Percentiles rank a stretch among this genome's conserved stretches.
Evolutionary conservation across 169 alveolate species (phyloP).

Genomic region (Pseudocohnilembus persalinus): DNA sequence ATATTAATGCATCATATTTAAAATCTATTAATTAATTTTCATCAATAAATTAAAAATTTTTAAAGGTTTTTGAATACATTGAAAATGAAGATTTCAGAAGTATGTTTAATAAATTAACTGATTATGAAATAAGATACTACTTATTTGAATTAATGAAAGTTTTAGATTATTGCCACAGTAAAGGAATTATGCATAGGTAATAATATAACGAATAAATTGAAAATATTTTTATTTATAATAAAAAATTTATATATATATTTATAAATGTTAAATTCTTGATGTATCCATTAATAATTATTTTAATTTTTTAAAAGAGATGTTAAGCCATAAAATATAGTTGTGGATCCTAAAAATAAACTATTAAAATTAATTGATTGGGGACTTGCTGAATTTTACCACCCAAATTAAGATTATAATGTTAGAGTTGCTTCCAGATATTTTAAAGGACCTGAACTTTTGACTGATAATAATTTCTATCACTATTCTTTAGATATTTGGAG

Average conservation of each 20-base stretch:
- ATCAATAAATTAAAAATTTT: not conserved
- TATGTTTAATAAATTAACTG: conserved; percentile 93
- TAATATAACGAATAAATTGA: too few relatives aligned
- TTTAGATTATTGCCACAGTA: conserved; percentile 97
- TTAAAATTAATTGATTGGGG: conserved; percentile 99
- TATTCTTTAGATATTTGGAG: conserved; percentile 99
- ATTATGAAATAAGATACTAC: conserved; percentile 94
- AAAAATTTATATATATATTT: too few relatives aligned
- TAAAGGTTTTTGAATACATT: conserved; percentile 83
- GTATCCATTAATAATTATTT: too few relatives aligned
- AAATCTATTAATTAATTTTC: not conserved
- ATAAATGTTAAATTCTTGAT: not conserved
- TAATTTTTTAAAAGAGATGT: conserved; percentile 61
- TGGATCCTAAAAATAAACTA: conserved; percentile 53
- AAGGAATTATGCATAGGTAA: conserved; percentile 97
- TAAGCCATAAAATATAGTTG: conserved; percentile 69
- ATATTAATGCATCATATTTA: not conserved
- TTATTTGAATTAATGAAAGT: conserved; percentile 90
- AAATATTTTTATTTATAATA: too few relatives aligned
- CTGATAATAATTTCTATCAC: conserved; percentile 94
- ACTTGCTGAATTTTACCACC: conserved; percentile 98
- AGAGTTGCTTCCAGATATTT: conserved; percentile 95
- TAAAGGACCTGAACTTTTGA: conserved; percentile 99
- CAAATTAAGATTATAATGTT: conserved; percentile 98
- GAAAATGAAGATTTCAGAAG: conserved; percentile 92